phyloP scores from a whole-genome alignment of 2,329 filamentous ascomycete genomes.

The Coniosporium uncinatum region DNA sequence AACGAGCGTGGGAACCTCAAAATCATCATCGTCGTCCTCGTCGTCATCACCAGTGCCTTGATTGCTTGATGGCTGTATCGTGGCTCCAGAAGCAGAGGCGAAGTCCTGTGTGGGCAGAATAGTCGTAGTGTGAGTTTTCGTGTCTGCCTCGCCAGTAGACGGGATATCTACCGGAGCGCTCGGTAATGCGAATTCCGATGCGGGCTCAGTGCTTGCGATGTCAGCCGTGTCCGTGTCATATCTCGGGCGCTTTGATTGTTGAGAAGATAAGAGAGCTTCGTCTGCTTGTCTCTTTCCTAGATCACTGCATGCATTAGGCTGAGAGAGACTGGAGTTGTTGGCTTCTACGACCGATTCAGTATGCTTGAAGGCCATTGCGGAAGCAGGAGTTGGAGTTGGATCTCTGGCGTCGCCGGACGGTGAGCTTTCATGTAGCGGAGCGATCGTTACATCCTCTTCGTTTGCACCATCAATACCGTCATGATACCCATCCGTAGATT shows the following conservation, averaged over 20 bases:
- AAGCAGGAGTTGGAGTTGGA: too few relatives aligned
- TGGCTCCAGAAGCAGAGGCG: neutral
- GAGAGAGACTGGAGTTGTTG: too few relatives aligned
- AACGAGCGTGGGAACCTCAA: slow-evolving; percentile 24
- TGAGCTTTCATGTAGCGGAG: neutral
- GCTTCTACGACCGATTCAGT: neutral
- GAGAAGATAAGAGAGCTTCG: too few relatives aligned
- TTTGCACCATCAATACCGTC: neutral
- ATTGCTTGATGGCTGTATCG: neutral
- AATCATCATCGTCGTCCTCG: slow-evolving; percentile 17
- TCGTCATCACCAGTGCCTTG: slow-evolving; percentile 6
- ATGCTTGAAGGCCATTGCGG: too few relatives aligned
- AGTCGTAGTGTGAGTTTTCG: neutral
- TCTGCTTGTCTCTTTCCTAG: too few relatives aligned
- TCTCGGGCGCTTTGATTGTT: neutral
- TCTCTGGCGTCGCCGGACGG: neutral
- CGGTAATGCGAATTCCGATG: neutral
- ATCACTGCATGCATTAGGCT: too few relatives aligned
- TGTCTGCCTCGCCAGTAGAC: neutral
- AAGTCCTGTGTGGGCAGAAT: neutral
- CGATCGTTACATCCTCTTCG: neutral
- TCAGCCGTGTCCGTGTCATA: neutral
- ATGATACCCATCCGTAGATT: slow-evolving; percentile 1
- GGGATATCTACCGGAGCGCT: neutral
- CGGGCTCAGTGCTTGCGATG: neutral